phyloP scores from a whole-genome alignment of 1,139 yeast genomes.

The Magnusiomyces ingens region DNA sequence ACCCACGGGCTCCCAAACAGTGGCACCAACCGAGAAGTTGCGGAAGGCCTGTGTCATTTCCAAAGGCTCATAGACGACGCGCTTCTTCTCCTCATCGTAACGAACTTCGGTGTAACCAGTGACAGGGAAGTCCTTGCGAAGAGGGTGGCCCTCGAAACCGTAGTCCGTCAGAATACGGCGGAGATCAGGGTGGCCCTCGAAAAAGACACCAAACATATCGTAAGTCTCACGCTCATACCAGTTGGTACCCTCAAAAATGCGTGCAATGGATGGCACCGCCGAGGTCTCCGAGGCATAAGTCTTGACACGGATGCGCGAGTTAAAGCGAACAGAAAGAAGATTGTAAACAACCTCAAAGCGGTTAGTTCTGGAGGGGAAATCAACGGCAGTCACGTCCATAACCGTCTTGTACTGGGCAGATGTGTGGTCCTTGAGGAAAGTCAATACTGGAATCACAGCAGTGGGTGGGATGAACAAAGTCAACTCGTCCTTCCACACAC shows the following conservation, averaged over 20 bases:
- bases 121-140: constrained; percentile 88
- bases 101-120: constrained; percentile 87
- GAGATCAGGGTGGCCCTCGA: constrained; percentile 83
- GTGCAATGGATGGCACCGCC: constrained; percentile 72
- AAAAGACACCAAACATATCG: constrained; percentile 79
- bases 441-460: constrained; percentile 62
- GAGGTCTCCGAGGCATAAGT: constrained; percentile 81
- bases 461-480: constrained; percentile 70
- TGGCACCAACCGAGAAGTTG: constrained; percentile 79
- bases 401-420: constrained; percentile 73
- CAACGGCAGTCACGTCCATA: constrained; percentile 81
- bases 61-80: constrained; percentile 83
- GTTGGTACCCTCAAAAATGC: constrained; percentile 70
- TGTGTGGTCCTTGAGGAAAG: constrained; percentile 70
- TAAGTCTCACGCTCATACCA: constrained; percentile 90
- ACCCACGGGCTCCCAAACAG: constrained; percentile 91
- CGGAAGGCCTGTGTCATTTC: constrained; percentile 90
- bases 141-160: constrained; percentile 89
- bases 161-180: constrained; percentile 89
- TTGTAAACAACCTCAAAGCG: constrained; percentile 86
- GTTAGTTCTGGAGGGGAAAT: constrained; percentile 76
- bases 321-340: constrained; percentile 71
- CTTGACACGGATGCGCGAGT: constrained; percentile 82
- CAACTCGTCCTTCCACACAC: constrained; percentile 89
- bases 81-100: constrained; percentile 85